Evolutionary conservation across 164 flowering plant genomes (phyloP), one percentile per base, ranked within the genome.

Genomic region (Aristolochia contorta): DNA sequence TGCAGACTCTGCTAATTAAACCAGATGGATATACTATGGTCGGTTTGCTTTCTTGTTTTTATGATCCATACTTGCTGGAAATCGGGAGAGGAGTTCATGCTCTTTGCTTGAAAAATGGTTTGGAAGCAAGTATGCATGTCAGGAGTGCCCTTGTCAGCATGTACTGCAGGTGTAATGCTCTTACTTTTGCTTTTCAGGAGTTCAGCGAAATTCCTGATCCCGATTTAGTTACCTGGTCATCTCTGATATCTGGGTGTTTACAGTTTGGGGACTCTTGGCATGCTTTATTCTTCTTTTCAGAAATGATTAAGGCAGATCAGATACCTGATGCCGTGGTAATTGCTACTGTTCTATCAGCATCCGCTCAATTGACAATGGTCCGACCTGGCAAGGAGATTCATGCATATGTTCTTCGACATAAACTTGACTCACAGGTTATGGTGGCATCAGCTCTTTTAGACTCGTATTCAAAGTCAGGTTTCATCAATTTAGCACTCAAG

Each of bases 381-480:
- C 50, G 62, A 45, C 73, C 70, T 32, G 96, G 95, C 2, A 67
- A 50, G 65, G 83, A 82, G 75, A 66, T 84, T 21, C 98, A 92
- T 68, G 80, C 83, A 57, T 79, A 72, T 77, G 82, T 76, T 66
- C 43, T 85, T 41, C 74, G 88, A n/a, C 78, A 64, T 61, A 83
- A 82, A 25, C 65, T 69, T 32, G 76, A 76, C 64, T 70, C 60
- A 0, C 71, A 82, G 30, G 60, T 80, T 47, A 66, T 65, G 77
- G 85, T 89, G 43, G 68, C 80, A 7, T 80, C 88, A 68, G 78
- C 93, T 70, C 82, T 91, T 24, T 65, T 84, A 27, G 87, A 85
- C 67, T 81, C 84, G 89, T 89, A 91, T 57, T 76, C 81, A 0
- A 87, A 85, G 73, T 81, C 89, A 54, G 96, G 96, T 20, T 79